Conservation (phyloP, 495 filamentous ascomycete species). For the Hyaloscypha variabilis region DNA sequence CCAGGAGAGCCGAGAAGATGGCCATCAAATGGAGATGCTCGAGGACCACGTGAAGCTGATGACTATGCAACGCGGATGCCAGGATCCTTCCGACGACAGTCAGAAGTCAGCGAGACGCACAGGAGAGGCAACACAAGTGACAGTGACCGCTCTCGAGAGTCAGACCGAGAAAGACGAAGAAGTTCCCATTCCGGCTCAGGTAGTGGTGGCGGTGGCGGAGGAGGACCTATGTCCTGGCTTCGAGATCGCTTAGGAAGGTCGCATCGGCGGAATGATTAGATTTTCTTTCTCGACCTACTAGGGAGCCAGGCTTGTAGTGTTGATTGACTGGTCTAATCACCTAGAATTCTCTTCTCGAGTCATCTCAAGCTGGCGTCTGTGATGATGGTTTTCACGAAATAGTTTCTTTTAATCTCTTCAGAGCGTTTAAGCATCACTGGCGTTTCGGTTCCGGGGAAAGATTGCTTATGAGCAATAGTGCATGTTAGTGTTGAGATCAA, state of each 20-base stretch:
- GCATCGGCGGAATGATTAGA: slow-evolving; percentile 19
- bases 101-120: slow-evolving; percentile 16
- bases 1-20: slow-evolving; percentile 4
- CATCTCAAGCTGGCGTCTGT: background rate
- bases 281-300: background rate
- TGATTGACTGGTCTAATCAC: background rate
- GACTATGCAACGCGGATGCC: slow-evolving; percentile 6
- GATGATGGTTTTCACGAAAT: background rate
- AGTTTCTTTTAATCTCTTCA: background rate
- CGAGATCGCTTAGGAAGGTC: slow-evolving; percentile 36
- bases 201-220: slow-evolving; percentile 17
- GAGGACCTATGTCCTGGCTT: slow-evolving; percentile 41
- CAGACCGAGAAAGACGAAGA: background rate
- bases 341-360: background rate
- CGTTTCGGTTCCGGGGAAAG: background rate
- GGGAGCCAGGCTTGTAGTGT: background rate
- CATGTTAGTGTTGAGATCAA: background rate
- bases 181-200: slow-evolving; percentile 15
- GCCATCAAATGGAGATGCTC: background rate
- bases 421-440: slow-evolving; percentile 1
- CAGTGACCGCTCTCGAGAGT: slow-evolving; percentile 21
- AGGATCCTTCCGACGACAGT: slow-evolving; percentile 17
- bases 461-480: background rate
- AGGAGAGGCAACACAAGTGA: slow-evolving; percentile 23
- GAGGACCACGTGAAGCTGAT: background rate